These are phyloP conservation scores for Lippia alba DNA, from an alignment of 305 asterid genomes.

Conservation along the genomic window DNA sequence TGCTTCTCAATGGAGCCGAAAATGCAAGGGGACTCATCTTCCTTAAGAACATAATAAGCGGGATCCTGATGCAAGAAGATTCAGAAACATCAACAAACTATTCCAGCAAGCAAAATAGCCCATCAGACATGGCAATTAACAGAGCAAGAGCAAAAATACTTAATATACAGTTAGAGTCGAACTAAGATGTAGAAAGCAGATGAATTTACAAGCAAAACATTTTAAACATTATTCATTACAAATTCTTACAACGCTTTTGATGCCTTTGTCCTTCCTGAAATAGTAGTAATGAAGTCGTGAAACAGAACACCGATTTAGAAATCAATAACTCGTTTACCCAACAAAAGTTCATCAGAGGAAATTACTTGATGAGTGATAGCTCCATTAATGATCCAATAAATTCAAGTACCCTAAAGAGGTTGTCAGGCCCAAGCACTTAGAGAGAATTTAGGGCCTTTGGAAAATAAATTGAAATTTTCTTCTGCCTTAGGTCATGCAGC, in stretches of 20 bases:
- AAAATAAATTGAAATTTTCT: neutral
- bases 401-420: too few species aligned
- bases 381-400: too few species aligned
- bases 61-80: conserved; percentile 62
- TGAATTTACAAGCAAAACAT: neutral
- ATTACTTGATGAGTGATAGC: too few species aligned
- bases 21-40: conserved; percentile 73
- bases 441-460: too few species aligned
- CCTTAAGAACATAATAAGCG: conserved; percentile 61
- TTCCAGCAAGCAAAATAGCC: conserved; percentile 23
- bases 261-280: neutral
- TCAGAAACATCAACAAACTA: conserved; percentile 30
- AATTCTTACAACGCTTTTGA: neutral
- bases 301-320: neutral
- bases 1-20: conserved; percentile 77
- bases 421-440: too few species aligned
- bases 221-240: neutral
- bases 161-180: neutral
- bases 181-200: too few species aligned
- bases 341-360: too few species aligned
- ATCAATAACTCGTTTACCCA: too few species aligned
- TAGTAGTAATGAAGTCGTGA: conserved; percentile 11
- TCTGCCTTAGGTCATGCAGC: neutral
- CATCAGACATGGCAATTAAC: neutral
- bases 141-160: neutral